Evolutionary conservation across 768 basidiomycete genomes (phyloP).

Genomic region (Butyriboletus loyo): DNA sequence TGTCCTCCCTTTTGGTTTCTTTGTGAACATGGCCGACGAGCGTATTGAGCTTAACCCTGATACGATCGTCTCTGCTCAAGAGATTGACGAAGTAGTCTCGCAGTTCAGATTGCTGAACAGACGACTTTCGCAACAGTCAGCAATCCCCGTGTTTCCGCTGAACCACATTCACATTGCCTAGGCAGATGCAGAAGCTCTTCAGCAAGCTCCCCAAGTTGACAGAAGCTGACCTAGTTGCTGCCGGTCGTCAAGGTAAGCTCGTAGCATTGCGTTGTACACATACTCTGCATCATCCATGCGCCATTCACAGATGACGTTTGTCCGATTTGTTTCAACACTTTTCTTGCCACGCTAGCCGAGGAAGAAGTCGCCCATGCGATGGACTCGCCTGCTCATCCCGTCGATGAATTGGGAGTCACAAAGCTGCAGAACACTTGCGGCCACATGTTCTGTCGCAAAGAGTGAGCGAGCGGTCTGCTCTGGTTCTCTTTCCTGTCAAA

Average conservation of each 20-base stretch:
- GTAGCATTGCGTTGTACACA: background rate
- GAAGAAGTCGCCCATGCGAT: slow-evolving; percentile 71
- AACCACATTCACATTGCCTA: slow-evolving; percentile 16
- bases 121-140: slow-evolving; percentile 29
- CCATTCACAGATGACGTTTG: slow-evolving; percentile 57
- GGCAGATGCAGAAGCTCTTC: slow-evolving; percentile 40
- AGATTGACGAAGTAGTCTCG: slow-evolving; percentile 30
- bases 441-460: slow-evolving; percentile 79
- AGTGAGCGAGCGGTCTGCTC: too few relatives aligned
- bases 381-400: slow-evolving; percentile 74
- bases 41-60: slow-evolving; percentile 5
- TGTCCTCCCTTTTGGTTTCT: background rate
- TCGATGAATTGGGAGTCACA: slow-evolving; percentile 71
- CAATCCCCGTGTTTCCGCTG: background rate
- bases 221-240: slow-evolving; percentile 45
- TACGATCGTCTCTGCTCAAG: slow-evolving; percentile 20
- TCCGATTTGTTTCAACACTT: slow-evolving; percentile 71
- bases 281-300: background rate
- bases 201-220: slow-evolving; percentile 46
- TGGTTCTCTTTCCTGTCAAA: background rate
- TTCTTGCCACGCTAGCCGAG: slow-evolving; percentile 66
- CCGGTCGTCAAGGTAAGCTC: slow-evolving; percentile 46
- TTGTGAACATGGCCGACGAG: slow-evolving; percentile 23
- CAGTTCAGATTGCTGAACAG: slow-evolving; percentile 29
- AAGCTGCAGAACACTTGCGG: slow-evolving; percentile 52